Evolutionary conservation across 345 rosid species (phyloP).

Genomic region (Eucalyptus lansdowneana): DNA sequence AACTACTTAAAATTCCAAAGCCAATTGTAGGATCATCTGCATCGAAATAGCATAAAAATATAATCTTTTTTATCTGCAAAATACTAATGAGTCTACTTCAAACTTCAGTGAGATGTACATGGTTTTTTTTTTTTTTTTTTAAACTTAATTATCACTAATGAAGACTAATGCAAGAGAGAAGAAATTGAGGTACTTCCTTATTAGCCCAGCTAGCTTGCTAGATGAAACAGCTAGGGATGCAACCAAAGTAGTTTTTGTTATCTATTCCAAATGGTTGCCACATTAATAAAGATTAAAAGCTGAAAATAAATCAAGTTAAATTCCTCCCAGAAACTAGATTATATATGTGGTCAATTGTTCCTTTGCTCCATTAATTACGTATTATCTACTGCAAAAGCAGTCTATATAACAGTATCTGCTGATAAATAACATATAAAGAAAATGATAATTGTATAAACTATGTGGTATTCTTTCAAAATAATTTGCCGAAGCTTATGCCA

Average conservation of each 20-base stretch:
- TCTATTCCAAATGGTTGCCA: neutral
- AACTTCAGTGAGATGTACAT: neutral
- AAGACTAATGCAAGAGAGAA: neutral
- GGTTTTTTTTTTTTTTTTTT: neutral
- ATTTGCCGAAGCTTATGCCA: neutral
- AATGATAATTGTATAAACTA: neutral
- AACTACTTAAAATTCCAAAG: neutral
- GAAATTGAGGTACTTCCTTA: neutral
- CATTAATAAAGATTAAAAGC: neutral
- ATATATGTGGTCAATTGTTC: neutral
- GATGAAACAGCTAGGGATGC: neutral
- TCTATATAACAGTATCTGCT: neutral
- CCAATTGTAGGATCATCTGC: neutral
- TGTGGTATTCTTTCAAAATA: neutral
- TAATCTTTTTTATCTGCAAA: neutral
- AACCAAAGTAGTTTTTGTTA: neutral
- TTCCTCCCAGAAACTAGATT: neutral
- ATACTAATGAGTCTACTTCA: neutral
- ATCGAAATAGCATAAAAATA: neutral
- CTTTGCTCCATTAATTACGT: neutral
- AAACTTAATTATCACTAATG: neutral
- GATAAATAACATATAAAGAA: neutral
- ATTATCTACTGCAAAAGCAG: neutral
- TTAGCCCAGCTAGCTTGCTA: neutral
- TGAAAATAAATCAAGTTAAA: neutral